These are phyloP conservation scores for Dryas alaskensis DNA, from an alignment of 306 rosid genomes.

Conservation along the genomic window DNA sequence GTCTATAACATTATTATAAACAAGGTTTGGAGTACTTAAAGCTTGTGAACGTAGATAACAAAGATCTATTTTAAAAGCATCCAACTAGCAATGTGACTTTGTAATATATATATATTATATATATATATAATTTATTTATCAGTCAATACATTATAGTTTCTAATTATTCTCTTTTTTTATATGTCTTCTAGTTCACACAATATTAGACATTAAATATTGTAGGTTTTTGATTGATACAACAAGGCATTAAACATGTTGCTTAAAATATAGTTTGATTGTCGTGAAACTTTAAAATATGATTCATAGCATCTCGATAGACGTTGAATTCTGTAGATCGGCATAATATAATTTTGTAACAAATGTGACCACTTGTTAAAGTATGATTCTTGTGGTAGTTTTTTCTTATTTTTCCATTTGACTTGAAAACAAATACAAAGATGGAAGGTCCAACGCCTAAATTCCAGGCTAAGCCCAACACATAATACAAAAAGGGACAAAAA, in stretches of 20 bases:
- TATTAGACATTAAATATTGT: background rate
- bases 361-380: background rate
- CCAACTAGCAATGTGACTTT: background rate
- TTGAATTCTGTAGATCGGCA: background rate
- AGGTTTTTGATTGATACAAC: background rate
- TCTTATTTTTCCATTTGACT: no score
- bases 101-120: background rate
- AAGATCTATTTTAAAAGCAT: no score
- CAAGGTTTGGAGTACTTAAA: background rate
- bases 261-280: background rate
- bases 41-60: background rate
- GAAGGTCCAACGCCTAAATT: no score
- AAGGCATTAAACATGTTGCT: background rate
- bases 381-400: no score
- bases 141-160: background rate
- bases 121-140: background rate
- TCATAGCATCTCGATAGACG: background rate
- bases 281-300: slow-evolving; percentile 8
- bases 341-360: background rate
- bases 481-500: no score
- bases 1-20: background rate
- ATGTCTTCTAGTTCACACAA: background rate
- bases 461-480: no score
- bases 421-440: no score
- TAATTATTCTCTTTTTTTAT: background rate